Evolutionary conservation across 1,284 basidiomycete genomes (phyloP), one percentile per base, ranked within the genome.

Genomic region (Apiotrichum siamense): DNA sequence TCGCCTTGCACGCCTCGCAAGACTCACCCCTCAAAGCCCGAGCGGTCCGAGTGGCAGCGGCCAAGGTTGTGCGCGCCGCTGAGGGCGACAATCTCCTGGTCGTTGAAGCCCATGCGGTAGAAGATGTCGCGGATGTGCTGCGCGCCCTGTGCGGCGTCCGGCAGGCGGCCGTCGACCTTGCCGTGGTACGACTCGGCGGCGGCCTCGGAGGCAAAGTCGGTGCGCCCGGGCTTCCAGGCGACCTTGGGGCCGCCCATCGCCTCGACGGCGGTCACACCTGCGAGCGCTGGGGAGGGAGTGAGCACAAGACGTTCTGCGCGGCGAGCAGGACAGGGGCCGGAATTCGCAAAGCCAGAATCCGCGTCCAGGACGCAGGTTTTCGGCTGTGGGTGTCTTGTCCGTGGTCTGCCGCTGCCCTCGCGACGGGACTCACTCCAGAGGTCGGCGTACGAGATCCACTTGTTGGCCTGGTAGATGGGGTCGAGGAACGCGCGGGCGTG

Each of bases 21-120:
- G 43, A 62, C 68, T 54, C 51, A 72, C 65, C 76, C 76, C 32
- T 76, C 73, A 45, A 76, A 78, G 15, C 78, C 77, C 39, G 66
- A 71, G 49, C 77, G 67, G 59, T 78, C 77, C 10, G 71, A 44
- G 61, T 77, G 77, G 58, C 77, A 77, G 47, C 76, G 65, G 45
- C 72, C 79, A 20, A 81, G 66, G 49, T 74, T 74, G 65, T 81
- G 79, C 7, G 79, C 79, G 5, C 80, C 79, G 15, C 73, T 76
- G 5, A 81, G 73, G 1, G 79, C 79, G 12, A 81, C 79, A 25
- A 80, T 79, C 66, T 81, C 80, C 61, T 67, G 69, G 65, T 74
- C 78, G 54, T 74, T 76, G 65, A 77, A 79, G 40, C 77, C 78
- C 77, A 79, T 79, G 41, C 77, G 65, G 40, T 76, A 72, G 62